Evolutionary conservation across 2,329 filamentous ascomycete species (phyloP), one percentile per base, ranked within the genome.

Genomic region (Colletotrichum euphorbiae): DNA sequence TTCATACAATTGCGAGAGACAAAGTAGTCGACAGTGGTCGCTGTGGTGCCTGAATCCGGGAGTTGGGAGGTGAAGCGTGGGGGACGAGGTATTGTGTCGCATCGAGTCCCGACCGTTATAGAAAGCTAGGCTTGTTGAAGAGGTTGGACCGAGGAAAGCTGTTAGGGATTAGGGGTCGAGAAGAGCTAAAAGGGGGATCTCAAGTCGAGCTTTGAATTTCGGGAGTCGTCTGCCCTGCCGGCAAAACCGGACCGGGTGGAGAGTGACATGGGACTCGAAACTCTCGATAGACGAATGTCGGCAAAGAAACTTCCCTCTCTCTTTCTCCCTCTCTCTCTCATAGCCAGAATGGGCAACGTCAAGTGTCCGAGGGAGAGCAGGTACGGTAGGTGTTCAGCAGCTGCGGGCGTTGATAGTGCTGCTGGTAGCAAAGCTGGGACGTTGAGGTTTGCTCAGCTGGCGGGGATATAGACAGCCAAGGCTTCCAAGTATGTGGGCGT

Each of bases 51-150:
- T 52, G 52, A 24, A 28, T 56, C 33, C 31, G 38, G 36, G 38
- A 43, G 52, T 56, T 24, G 21, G 12, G 24, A 42, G 6, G 28
- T 28, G 28, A 28, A 13, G 13, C 24, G 19, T n/a, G 6, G 12
- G 51, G 36, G 36, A 28, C 6, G 28, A 8, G 6, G 13, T 38
- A 19, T 51, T 51, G 36, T 36, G 38, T 43, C 24, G 38, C 38
- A 21, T 56, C 36, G 28, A 48, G 24, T 24, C 24, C 24, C 24
- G 24, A 38, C 33, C 38, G 46, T 46, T 33, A 56, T 12, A 28
- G 31, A 38, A 52, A 33, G 62, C 62, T 66, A 66, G 46, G 38
- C 57, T 62, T 54, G 48, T 55, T 55, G 33, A 62, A 66, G 57
- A 31, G 42, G 33, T 42, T 55, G 17, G 50, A 36, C 63, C 63